Conservation (phyloP, 768 basidiomycete species). For the Neoboletus magnificus region DNA sequence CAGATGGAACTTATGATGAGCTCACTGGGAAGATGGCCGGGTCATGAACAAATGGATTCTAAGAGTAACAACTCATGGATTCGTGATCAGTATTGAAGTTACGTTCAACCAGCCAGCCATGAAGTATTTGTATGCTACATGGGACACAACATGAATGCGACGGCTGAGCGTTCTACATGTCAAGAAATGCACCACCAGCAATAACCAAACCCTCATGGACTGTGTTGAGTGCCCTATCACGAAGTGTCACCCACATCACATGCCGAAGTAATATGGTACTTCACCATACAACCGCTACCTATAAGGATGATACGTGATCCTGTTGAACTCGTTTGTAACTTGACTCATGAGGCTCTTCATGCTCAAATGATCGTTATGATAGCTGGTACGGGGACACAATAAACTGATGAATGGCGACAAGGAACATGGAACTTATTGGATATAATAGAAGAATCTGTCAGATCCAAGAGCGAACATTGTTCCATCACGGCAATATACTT, state of each 20-base stretch:
- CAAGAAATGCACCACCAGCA: conserved; percentile 7
- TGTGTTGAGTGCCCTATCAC: conserved; percentile 6
- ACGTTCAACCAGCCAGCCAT: neutral
- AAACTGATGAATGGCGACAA: neutral
- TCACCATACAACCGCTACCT: conserved; percentile 16
- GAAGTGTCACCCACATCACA: neutral
- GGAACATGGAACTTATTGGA: neutral
- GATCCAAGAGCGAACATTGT: too few relatives aligned
- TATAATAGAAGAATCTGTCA: conserved; percentile 11
- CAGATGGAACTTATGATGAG: neutral
- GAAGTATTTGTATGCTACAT: conserved; percentile 7
- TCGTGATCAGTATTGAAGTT: fast-evolving
- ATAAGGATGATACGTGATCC: neutral
- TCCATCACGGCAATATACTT: neutral
- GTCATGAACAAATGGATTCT: neutral
- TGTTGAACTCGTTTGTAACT: neutral
- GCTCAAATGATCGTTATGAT: neutral
- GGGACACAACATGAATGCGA: neutral
- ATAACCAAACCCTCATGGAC: conserved; percentile 9
- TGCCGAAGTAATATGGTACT: too few relatives aligned
- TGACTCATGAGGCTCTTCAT: conserved; percentile 10
- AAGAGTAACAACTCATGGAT: neutral
- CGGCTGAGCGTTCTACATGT: too few relatives aligned
- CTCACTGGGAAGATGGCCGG: neutral
- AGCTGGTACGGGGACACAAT: neutral